Conservation (phyloP, 2,329 filamentous ascomycete species). For the Colletotrichum karsti region DNA sequence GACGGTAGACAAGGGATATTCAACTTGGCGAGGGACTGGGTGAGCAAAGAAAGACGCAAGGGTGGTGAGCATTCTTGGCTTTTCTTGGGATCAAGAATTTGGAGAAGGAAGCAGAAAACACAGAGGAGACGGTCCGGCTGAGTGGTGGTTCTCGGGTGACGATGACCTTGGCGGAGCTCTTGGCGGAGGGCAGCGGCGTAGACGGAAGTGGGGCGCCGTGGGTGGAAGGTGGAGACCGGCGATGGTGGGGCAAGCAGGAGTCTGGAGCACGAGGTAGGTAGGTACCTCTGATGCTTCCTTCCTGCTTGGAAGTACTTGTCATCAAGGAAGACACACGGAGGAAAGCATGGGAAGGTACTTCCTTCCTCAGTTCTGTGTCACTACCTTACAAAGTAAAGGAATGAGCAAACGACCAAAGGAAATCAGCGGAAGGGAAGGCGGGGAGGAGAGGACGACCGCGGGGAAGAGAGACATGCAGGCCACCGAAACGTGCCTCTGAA, state of each 20-base stretch:
- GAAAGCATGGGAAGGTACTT: background rate
- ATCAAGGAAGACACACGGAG: background rate
- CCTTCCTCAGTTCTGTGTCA: background rate
- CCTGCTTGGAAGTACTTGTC: background rate
- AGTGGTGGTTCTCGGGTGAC: slow-evolving; percentile 27
- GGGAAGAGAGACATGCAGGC: slow-evolving; percentile 10
- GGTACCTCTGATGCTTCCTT: background rate
- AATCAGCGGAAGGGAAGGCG: background rate
- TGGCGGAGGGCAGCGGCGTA: slow-evolving; percentile 26
- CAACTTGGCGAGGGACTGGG: slow-evolving; percentile 16
- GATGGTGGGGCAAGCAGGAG: background rate
- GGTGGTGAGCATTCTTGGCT: slow-evolving; percentile 25
- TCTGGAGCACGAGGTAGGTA: too few relatives aligned
- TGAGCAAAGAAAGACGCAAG: slow-evolving; percentile 23
- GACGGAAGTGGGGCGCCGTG: slow-evolving; percentile 18
- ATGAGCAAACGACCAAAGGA: background rate
- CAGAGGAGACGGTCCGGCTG: slow-evolving; percentile 13
- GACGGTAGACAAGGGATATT: slow-evolving; percentile 24
- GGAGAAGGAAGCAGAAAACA: background rate
- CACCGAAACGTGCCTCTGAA: background rate
- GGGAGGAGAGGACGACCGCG: background rate
- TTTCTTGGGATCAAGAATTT: slow-evolving; percentile 9
- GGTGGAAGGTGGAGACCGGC: slow-evolving; percentile 16
- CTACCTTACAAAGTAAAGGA: too few relatives aligned
- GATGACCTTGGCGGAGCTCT: slow-evolving; percentile 28